phyloP scores from a whole-genome alignment of 2,329 filamentous ascomycete genomes.

The Cladophialophora exuberans region DNA sequence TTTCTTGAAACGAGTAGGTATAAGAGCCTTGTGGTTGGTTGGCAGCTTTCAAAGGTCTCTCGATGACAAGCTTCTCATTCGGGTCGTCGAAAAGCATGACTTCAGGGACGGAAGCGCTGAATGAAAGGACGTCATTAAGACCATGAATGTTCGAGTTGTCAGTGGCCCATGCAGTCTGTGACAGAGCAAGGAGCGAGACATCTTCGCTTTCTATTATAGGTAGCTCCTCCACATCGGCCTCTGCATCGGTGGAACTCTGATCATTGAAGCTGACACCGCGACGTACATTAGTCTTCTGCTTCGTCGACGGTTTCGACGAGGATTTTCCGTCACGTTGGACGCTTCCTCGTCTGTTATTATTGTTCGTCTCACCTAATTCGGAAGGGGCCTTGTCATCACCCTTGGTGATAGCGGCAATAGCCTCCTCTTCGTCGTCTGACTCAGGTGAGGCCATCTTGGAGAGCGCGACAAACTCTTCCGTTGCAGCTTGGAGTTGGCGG shows the following conservation, averaged over 20 bases:
- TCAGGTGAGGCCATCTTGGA: conserved; percentile 21
- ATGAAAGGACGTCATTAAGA: conserved; percentile 23
- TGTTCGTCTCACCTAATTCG: conserved; percentile 13
- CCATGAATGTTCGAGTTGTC: conserved; percentile 24
- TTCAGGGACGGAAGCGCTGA: conserved; percentile 25
- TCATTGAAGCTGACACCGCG: conserved; percentile 14
- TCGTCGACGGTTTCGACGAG: not conserved
- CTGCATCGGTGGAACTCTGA: conserved; percentile 13
- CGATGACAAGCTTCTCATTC: conserved; percentile 32
- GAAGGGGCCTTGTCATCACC: conserved; percentile 4
- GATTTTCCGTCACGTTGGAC: conserved; percentile 3
- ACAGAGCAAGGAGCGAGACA: conserved; percentile 12
- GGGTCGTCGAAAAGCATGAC: conserved; percentile 11
- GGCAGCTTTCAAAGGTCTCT: conserved; percentile 30
- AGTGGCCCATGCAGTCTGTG: conserved; percentile 10
- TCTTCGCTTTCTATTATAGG: conserved; percentile 1
- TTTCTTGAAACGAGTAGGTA: conserved; percentile 66
- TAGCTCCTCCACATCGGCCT: conserved; percentile 18
- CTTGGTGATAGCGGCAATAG: conserved; percentile 15
- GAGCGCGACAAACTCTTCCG: conserved; percentile 26
- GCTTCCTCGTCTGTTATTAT: not conserved
- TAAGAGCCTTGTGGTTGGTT: conserved; percentile 41
- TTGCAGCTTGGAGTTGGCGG: conserved; percentile 25
- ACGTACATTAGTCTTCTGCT: conserved; percentile 2
- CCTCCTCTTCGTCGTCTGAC: conserved; percentile 31